phyloP scores from a whole-genome alignment of 208 protist species.

The Leishmania gerbilli region DNA sequence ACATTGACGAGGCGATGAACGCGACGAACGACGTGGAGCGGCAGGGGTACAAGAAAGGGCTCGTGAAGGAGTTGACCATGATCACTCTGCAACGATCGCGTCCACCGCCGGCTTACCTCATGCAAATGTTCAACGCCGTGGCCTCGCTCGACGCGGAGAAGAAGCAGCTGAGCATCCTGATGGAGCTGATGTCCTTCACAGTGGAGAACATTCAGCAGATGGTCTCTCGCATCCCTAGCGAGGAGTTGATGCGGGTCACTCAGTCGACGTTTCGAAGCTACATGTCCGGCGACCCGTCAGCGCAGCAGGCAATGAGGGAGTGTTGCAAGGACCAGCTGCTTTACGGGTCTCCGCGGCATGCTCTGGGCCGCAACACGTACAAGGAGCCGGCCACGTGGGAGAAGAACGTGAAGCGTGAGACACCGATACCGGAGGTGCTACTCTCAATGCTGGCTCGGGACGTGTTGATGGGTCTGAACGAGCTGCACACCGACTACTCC shows the following conservation, averaged over 20 bases:
- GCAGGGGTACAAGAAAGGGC: constrained; percentile 79
- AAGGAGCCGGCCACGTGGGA: constrained; percentile 75
- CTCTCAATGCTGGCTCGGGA: constrained; percentile 99
- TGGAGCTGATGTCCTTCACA: constrained; percentile 87
- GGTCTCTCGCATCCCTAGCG: constrained; percentile 67
- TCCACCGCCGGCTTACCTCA: constrained; percentile 56
- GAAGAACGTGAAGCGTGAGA: constrained; percentile 95
- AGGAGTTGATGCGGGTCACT: constrained; percentile 67
- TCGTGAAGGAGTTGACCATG: constrained; percentile 89
- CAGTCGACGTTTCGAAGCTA: constrained; percentile 75
- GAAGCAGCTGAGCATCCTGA: constrained; percentile 78
- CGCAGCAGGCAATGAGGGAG: constrained; percentile 30
- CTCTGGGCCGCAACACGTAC: constrained; percentile 61
- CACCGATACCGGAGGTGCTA: constrained; percentile 99
- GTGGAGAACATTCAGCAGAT: constrained; percentile 80
- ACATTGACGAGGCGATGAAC: constrained; percentile 75
- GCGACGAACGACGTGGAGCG: constrained; percentile 74
- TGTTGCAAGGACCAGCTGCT: constrained; percentile 43
- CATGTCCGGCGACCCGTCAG: constrained; percentile 30
- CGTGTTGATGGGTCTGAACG: constrained; percentile 74
- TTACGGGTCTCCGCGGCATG: constrained; percentile 55
- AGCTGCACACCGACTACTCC: constrained; percentile 83
- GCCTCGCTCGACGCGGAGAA: constrained; percentile 48
- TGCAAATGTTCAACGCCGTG: constrained; percentile 88
- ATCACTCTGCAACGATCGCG: constrained; percentile 64